These are phyloP conservation scores for Aspergillus pseudotamarii DNA, from an alignment of 2,329 filamentous ascomycete species.

Conservation along the genomic window DNA sequence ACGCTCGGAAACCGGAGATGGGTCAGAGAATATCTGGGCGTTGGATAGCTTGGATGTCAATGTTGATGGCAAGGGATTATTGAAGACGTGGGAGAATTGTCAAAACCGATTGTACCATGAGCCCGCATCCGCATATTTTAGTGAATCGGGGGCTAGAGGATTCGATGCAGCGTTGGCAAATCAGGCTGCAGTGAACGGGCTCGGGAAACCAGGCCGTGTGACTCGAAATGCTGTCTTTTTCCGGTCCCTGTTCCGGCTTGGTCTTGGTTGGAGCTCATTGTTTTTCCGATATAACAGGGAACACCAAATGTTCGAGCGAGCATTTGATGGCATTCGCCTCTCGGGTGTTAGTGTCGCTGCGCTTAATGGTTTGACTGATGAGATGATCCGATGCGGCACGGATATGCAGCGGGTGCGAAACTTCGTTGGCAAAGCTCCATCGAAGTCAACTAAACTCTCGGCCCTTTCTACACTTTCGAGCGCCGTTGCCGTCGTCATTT, in stretches of 20 bases:
- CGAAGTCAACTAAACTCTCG: constrained; percentile 30
- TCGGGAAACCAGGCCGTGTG: constrained; percentile 31
- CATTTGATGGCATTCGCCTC: constrained; percentile 48
- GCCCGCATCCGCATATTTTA: constrained; percentile 44
- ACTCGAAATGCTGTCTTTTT: constrained; percentile 43
- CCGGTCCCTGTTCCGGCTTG: constrained; percentile 43
- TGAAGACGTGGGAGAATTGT: constrained; percentile 48
- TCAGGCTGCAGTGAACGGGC: constrained; percentile 23
- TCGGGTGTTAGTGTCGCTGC: constrained; percentile 54
- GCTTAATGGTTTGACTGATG: constrained; percentile 36
- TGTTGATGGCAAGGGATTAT: constrained; percentile 16
- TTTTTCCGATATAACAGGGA: constrained; percentile 46
- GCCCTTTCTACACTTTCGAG: constrained; percentile 41
- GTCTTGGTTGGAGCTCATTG: constrained; percentile 48
- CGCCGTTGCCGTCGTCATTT: constrained; percentile 36
- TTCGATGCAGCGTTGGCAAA: constrained; percentile 43
- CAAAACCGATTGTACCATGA: constrained; percentile 34
- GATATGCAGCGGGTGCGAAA: constrained; percentile 38
- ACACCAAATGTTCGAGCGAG: constrained; percentile 40
- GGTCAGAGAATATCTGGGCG: constrained; percentile 39
- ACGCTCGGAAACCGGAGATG: constrained; percentile 20
- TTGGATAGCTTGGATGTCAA: constrained; percentile 28
- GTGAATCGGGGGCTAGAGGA: constrained; percentile 44
- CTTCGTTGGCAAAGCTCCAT: constrained; percentile 37
- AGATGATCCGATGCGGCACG: constrained; percentile 40